A percentile compares a stretch with the other conserved stretches of the same genome.
These are phyloP conservation scores for Suhomyces taliae DNA, from an alignment of 1,139 yeast genomes.

Conservation along the genomic window DNA sequence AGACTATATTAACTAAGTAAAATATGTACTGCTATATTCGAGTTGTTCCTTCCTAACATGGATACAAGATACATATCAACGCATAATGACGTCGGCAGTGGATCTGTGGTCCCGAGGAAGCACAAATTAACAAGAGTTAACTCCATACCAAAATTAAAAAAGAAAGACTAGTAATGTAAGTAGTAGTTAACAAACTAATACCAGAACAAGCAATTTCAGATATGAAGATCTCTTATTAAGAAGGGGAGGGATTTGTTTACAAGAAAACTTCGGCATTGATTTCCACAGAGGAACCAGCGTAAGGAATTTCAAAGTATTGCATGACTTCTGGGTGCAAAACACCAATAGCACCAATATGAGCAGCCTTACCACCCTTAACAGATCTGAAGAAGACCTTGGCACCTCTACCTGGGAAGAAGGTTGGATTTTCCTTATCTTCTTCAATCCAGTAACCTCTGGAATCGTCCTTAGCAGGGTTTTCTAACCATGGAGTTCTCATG, in stretches of 20 bases:
- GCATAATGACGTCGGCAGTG: too few relatives aligned
- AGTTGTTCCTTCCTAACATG: too few relatives aligned
- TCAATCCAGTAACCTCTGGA: constrained; percentile 86
- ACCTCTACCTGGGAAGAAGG: constrained; percentile 97
- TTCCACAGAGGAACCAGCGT: constrained; percentile 90
- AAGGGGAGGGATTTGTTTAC: constrained; percentile 22
- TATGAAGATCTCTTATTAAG: background rate
- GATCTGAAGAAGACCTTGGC: constrained; percentile 79
- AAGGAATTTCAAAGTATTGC: constrained; percentile 83
- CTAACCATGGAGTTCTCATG: constrained; percentile 84
- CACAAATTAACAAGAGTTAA: too few relatives aligned
- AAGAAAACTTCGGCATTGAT: constrained; percentile 83
- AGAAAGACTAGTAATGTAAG: too few relatives aligned
- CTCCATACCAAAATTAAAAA: too few relatives aligned
- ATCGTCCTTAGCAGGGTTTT: constrained; percentile 48
- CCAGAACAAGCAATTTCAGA: too few relatives aligned
- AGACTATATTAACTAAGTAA: background rate
- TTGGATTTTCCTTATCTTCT: constrained; percentile 62
- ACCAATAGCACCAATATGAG: constrained; percentile 81
- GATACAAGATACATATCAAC: too few relatives aligned
- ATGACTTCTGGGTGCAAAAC: constrained; percentile 95
- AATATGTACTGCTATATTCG: background rate
- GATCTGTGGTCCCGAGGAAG: too few relatives aligned
- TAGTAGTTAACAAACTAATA: too few relatives aligned
- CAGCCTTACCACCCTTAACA: constrained; percentile 53